Evolutionary conservation across 148 eudicot species (phyloP).

Genomic region (Camellia lanceoleosa): DNA sequence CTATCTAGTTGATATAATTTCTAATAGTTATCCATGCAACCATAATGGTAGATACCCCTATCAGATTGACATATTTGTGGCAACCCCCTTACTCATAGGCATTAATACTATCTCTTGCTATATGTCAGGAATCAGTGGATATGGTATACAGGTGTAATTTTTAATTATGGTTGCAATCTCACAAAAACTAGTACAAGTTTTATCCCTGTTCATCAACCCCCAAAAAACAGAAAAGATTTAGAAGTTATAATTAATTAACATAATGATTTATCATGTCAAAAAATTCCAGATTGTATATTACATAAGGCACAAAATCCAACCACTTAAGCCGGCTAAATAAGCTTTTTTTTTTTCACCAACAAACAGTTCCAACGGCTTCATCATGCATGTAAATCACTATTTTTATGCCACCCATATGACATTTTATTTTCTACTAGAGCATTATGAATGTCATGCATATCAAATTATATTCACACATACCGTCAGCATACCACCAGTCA

Average conservation of each 20-base stretch:
- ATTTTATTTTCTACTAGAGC: neutral
- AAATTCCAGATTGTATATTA: neutral
- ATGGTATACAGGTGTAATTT: no score
- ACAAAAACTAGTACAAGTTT: no score
- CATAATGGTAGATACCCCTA: neutral
- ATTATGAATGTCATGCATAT: neutral
- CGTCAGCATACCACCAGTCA: slow-evolving; percentile 26
- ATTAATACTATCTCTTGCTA: neutral
- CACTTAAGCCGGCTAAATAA: neutral
- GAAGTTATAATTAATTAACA: no score
- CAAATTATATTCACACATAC: neutral
- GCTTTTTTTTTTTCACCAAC: neutral
- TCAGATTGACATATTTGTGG: neutral
- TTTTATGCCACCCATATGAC: slow-evolving; percentile 3
- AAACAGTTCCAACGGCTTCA: neutral
- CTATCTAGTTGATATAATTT: neutral
- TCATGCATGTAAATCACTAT: slow-evolving; percentile 3
- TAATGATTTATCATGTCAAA: neutral
- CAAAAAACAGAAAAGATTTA: no score
- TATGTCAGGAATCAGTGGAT: neutral
- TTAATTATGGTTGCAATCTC: no score
- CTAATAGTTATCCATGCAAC: neutral
- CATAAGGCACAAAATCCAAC: neutral
- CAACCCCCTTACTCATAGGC: neutral
- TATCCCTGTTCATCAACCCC: no score